Evolutionary conservation across 108 stramenopile genomes (phyloP).

Genomic region (Mediolabrus comicus): DNA sequence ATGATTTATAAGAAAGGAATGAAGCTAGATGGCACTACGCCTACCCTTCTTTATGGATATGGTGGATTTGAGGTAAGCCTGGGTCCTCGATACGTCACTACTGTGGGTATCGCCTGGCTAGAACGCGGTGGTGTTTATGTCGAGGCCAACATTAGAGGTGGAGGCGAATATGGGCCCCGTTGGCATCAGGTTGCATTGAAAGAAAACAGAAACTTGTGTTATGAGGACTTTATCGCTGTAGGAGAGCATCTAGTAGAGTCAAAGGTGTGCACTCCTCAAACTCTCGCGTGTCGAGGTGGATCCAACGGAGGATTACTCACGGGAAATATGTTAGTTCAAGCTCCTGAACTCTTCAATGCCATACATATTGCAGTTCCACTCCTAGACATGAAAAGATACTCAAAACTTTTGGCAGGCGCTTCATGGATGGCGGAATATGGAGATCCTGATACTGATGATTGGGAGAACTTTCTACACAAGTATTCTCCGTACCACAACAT

Average conservation of each 20-base stretch:
- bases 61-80: constrained; percentile 97
- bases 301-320: constrained; percentile 95
- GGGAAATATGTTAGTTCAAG: constrained; percentile 88
- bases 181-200: constrained; percentile 91
- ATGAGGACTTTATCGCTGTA: constrained; percentile 96
- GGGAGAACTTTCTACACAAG: constrained; percentile 81
- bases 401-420: constrained; percentile 49
- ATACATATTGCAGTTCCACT: constrained; percentile 95
- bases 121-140: constrained; percentile 92
- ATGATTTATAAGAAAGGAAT: constrained; percentile 44
- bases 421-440: constrained; percentile 99
- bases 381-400: constrained; percentile 80
- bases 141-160: constrained; percentile 96
- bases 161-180: constrained; percentile 88
- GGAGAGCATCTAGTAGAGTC: constrained; percentile 66
- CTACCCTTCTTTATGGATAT: constrained; percentile 76
- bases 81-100: constrained; percentile 82
- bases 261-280: constrained; percentile 75
- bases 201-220: constrained; percentile 85
- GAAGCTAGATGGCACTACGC: constrained; percentile 37
- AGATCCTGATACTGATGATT: constrained; percentile 91
- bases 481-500: constrained; percentile 94
- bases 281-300: constrained; percentile 92
- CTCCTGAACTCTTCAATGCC: constrained; percentile 94
- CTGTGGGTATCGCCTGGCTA: constrained; percentile 82